Evolutionary conservation across 176 grass and related monocot species (phyloP), one percentile per base, ranked within the genome.

Genomic region (Urochloa ruziziensis): DNA sequence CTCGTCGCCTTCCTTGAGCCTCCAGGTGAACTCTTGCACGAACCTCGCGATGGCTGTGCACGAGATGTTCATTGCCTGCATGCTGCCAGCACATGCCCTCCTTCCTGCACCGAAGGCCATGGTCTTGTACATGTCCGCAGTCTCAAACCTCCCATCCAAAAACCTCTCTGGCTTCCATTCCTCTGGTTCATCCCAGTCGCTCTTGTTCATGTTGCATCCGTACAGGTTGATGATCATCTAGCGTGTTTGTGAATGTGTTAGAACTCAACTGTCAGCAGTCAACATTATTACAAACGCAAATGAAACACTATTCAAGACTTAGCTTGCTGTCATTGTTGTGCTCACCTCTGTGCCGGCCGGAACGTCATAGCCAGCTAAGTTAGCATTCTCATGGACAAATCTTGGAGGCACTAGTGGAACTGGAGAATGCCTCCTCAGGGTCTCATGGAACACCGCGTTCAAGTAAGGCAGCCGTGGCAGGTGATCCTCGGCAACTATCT

Each of bases 121-220:
- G 8, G 90, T 97, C 86, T 92, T 94, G 86, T 93, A 65, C 78
- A 89, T 33, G 69, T 89, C 84, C 21, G 39, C 84, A 9, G 66
- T 21, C 21, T 93, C 88, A 15, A 82, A 81, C n/a, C 49, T 81
- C 16, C 78, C 84, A 4, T 71, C 81, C 70, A 97, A 28, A 73
- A 92, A 97, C 86, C 95, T 91, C 84, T 94, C 95, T 7, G 95
- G 92, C 33, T 37, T 88, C 95, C 95, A 97, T 48, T 91, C 86
- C 68, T 94, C 74, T 0, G 95, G 95, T 23, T 84, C 70, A 6
- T 80, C 64, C 95, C 95, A 94, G 3, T 89, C 90, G 4, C 43
- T 78, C 42, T 88, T 93, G 88, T 93, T 87, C 95, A 97, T 93
- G 82, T 97, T 94, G 70, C 95, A 98, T 17, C 68, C 95, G 7